Evolutionary conservation across 1,284 basidiomycete genomes (phyloP).

Genomic region (Gymnopus androsaceus): DNA sequence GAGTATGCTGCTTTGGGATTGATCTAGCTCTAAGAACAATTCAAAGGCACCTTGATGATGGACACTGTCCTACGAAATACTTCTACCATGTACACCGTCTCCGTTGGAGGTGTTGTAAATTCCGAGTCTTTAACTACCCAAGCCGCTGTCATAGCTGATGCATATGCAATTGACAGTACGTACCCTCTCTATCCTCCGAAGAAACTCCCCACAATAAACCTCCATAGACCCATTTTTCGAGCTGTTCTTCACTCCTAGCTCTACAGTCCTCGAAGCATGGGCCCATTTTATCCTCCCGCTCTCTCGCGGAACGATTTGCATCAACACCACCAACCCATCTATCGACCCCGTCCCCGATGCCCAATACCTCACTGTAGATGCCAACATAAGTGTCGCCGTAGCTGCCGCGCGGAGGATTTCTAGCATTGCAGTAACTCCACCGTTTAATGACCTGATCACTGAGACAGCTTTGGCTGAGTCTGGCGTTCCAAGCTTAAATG

Average conservation of each 20-base stretch:
- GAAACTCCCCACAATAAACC: background rate
- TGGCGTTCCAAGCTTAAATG: background rate
- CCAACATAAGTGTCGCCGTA: constrained; percentile 14
- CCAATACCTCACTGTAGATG: constrained; percentile 17
- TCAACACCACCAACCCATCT: constrained; percentile 19
- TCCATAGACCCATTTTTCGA: constrained; percentile 19
- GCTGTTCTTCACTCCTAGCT: constrained; percentile 9
- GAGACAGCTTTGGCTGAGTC: background rate
- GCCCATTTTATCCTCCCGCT: constrained; percentile 17
- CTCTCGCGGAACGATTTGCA: constrained; percentile 17
- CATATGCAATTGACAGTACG: constrained; percentile 9
- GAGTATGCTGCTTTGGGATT: no score
- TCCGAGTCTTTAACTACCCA: constrained; percentile 1
- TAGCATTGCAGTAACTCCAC: constrained; percentile 16
- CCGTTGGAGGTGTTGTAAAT: background rate
- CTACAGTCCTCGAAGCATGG: constrained; percentile 10
- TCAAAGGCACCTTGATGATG: background rate
- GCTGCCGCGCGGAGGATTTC: constrained; percentile 17
- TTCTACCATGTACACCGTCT: background rate
- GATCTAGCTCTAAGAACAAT: no score
- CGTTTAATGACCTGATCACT: constrained; percentile 18
- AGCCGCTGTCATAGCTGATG: constrained; percentile 1
- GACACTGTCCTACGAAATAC: background rate
- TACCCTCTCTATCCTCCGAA: background rate
- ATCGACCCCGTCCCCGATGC: constrained; percentile 14